Evolutionary conservation across 805 yeast genomes (phyloP), one percentile per base, ranked within the genome.

Genomic region (Candida piceae): DNA sequence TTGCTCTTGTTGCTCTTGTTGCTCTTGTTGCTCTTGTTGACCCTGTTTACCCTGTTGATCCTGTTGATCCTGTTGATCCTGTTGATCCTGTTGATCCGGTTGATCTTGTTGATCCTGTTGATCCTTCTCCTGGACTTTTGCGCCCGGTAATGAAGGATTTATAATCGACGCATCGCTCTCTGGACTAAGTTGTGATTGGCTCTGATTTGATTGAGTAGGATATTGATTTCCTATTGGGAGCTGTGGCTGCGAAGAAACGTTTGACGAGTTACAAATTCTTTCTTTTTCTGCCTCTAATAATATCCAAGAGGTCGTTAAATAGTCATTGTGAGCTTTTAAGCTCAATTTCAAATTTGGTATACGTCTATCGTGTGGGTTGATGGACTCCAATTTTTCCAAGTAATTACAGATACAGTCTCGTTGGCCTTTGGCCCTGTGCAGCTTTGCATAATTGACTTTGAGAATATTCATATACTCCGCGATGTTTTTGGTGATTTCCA

Each of bases 31-130:
- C 35, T 28, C n/a, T 20, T 20, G 24, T n/a, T 19, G 25, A 10
- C 4, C 12, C n/a, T 19, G 32, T n/a, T 29, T 16, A n/a, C 9
- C 18, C 13, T 27, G 29, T 27, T 27, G 29, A n/a, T 5, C 18
- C 13, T 27, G 16, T 27, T 27, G 28, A 7, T 12, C 8, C 12
- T 32, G 35, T 15, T 22, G 19, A 16, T 18, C 26, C 28, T 27
- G 36, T 28, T 34, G 36, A 18, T 19, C 20, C 28, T 27, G 36
- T 9, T 27, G 19, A 20, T 12, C 19, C 20, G n/a, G n/a, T 20
- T 20, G 36, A 25, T 15, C 21, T 34, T 27, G 36, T 28, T 34
- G 36, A 18, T 19, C 20, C 28, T 27, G 36, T 9, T 27, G 19
- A 20, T 12, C 19, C 20, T 13, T 26, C 9, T 28, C 13, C 11